Base-by-base conservation (phyloP, 78 protist genomes). In the Cyanophora paradoxa region DNA sequence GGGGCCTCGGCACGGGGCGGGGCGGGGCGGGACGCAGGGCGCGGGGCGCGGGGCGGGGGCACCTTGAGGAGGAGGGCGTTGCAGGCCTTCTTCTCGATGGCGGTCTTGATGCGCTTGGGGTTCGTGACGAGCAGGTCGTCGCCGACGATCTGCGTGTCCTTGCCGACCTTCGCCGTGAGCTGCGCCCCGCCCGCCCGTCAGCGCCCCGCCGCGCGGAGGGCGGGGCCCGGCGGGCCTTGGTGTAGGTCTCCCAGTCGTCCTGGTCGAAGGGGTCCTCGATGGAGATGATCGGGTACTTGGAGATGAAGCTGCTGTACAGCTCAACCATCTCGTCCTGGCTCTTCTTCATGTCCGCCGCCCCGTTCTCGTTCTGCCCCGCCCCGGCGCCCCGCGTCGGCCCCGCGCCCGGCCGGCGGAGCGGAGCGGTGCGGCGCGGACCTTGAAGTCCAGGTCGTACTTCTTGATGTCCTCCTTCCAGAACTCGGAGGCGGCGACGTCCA, bases 81-180 rank as follows among this genome's bases (percentile, higher is more conserved):
- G 90, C 96, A 87, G 16, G 97, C 86, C 79, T 88, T 85, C 85
- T 82, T 71, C 37, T 94, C 92, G 62, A 94, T 80, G 70, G 96
- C 99, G 76, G 31, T 78, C 72, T 70, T 22, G 58, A 98, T 93
- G 76, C 95, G 93, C 84, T 89, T 80, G 62, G 95, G 87, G 93
- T 98, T 97, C 66, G 99, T 96, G 36, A 92, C 97, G 26, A 87
- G 56, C 58, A 98, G 81, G 76, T 98, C 99, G 48, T 98, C 99
- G 65, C 99, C 99, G 28, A 97, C 99, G 57, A 97, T 74, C 88
- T 91, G 96, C 31, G 69, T 52, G 30, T 1, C 1, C 28, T 19
- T 50, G 42, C 67, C 81, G n/a, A 31, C 3, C 24, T 31, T 19
- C 31, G 71, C 68, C 1, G 88, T 79, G 61, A 92, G 52, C 41